Base-by-base conservation (phyloP, 2,329 filamentous ascomycete genomes). In the Torrubiella hemipterigena region DNA sequence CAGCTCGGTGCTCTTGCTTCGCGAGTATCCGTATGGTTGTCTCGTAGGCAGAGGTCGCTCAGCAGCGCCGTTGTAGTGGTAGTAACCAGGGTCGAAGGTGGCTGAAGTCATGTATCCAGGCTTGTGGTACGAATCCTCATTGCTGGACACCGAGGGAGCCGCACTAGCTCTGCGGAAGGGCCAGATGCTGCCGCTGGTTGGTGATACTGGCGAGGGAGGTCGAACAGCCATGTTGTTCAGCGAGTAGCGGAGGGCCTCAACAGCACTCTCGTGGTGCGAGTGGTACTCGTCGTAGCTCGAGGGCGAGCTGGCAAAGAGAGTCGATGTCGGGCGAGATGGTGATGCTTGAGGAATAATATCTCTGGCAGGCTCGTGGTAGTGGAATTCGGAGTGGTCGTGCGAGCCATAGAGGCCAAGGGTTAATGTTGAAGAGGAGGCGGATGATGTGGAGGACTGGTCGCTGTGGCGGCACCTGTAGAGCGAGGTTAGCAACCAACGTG, bases 281-380 rank as follows among this genome's bases (percentile, higher is more conserved):
- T 44, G 38, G 52, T 51, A 43, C 49, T 55, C 35, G 60, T 58
- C 30, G 60, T 69, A 17, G 57, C 63, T 24, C 64, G 62, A 41
- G 6, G 70, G 69, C 41, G 67, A 71, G 35, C 65, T 42, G 34
- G 37, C 65, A 44, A 69, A 56, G 50, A 71, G 57, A 48, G 62
- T 65, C 31, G 70, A 66, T 46, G 56, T 67, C 26, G 71, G 70
- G 36, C 72, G 64, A 12, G 73, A 77, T 10, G 73, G 73, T 9
- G 72, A 74, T 21, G 73, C 72, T 37, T 71, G 69, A 30, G 73
- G 73, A 40, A 78, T 65, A 42, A 77, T 77, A 49, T 77, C 73
- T 43, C 64, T 63, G 31, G 66, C 69, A 45, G 75, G 70, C 31
- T 62, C 55, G 36, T 63, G 54, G 27, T 55, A 59, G 7, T 56